Evolutionary conservation across 2,329 filamentous ascomycete species (phyloP), one percentile per base, ranked within the genome.

Genomic region (Alternaria gaisen): DNA sequence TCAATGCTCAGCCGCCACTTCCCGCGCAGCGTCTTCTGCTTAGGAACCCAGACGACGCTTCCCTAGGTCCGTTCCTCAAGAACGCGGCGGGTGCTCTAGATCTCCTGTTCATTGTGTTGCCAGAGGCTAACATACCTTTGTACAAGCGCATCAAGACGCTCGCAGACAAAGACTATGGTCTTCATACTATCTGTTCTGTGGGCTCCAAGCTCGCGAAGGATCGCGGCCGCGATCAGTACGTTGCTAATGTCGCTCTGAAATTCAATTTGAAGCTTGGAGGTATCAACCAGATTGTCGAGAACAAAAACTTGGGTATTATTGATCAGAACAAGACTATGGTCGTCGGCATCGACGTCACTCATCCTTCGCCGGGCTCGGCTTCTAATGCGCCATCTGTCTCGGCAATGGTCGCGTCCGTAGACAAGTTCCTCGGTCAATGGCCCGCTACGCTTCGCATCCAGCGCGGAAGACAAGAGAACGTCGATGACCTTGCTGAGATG

Each of bases 311-410:
- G 1, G 84, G 83, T 0, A 81, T 92, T 1, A 60, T 72, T 16
- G 83, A 88, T n/a, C n/a, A n/a, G n/a, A 87, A 87, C 3, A 90
- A 89, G 68, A 95, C 93, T 0, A 97, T 97, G 91, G 81, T 97
- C 1, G 86, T 95, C 4, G 93, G 93, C 0, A 89, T 94, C 67
- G 94, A 97, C 71, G 93, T 97, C 0, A 95, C 93, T 0, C 94
- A 97, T 69, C 93, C 93, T 0, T 93, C 92, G 22, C 86, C 87
- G 0, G 87, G 86, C 0, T 88, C 85, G 1, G 75, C 81, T 0
- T 77, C 81, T 1, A 79, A 77, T 0, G 87, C 90, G 0, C 92
- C 92, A 2, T 94, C 90, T 73, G 84, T 96, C 34, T 91, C 92
- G 1, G 91, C 88, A 0, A 86, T 97, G 61, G 93, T 97, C 2